Evolutionary conservation across 495 filamentous ascomycete genomes (phyloP), one percentile per base, ranked within the genome.

Genomic region (Bacidia gigantensis): DNA sequence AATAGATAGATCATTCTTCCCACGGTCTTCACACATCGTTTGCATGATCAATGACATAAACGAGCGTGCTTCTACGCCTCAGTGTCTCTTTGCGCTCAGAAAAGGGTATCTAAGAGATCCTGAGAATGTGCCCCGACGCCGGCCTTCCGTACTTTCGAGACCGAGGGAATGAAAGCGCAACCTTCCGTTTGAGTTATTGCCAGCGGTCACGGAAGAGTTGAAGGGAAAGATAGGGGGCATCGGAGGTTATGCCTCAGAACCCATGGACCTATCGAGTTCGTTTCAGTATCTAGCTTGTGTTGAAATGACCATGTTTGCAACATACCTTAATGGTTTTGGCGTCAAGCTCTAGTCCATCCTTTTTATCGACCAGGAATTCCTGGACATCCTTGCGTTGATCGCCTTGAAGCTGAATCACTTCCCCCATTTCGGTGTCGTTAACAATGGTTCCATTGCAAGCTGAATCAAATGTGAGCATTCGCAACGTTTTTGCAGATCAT

Each of bases 391-490:
- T 90, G 70, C 92, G 90, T 76, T 98, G 92, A 70, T 98, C 92
- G 61, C 92, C 92, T 71, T 98, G 92, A 62, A 98, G 80, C 76
- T 98, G 92, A 63, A 98, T 97, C 84, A 98, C 92, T 78, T 97
- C 89, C 66, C 92, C 92, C 89, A 96, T 95, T 76, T 96, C 89
- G 60, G 76, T 78, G 71, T 96, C 90, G 63, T 81, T 82, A 71
- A 98, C 89, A 74, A 97, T 94, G 73, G 92, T 98, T 80, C 92
- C 92, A 97, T 98, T 98, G 89, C 92, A 98, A 67, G 92, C 92
- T 92, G 61, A 9, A 25, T 24, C 11, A 49, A 17, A 17, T 20
- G 22, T 55, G 20, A 49, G 18, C 12, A 25, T 3, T 23, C 17
- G 17, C n/a, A 42, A 7, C 21, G 26, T 1, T 11, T 12, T 25